phyloP scores from a whole-genome alignment of 1,284 basidiomycete genomes.

The Marasmius oreades region DNA sequence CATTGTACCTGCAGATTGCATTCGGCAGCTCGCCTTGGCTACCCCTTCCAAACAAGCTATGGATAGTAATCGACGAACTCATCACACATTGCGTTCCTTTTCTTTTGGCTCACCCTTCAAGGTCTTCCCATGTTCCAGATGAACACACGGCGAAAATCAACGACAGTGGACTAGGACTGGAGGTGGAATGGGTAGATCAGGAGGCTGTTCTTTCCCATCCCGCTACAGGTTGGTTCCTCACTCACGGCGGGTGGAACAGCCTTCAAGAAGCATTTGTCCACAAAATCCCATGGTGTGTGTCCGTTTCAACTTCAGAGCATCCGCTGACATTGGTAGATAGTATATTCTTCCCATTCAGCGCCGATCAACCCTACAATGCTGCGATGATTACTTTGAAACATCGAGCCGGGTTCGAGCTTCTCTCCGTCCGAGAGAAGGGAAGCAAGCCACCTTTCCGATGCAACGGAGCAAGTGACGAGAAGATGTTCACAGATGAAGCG shows the following conservation, averaged over 20 bases:
- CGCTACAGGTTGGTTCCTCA: not conserved
- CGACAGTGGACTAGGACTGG: not conserved
- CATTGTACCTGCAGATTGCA: not conserved
- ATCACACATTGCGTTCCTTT: not conserved
- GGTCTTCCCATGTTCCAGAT: not conserved
- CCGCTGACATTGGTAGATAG: not conserved
- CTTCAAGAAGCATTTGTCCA: slow-evolving; percentile 1
- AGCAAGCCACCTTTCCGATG: not conserved
- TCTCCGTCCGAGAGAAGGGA: not conserved
- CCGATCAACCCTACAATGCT: slow-evolving; percentile 1
- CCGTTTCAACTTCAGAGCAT: too few species aligned
- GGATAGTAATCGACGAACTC: not conserved
- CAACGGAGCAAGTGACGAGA: slow-evolving; percentile 4
- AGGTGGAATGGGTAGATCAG: not conserved
- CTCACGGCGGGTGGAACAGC: not conserved
- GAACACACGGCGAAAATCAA: not conserved
- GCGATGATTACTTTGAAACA: not conserved
- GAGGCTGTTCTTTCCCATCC: not conserved
- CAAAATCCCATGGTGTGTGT: not conserved
- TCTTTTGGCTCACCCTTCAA: not conserved
- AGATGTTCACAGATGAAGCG: slow-evolving; percentile 9
- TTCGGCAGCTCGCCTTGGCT: not conserved
- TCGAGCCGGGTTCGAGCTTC: slow-evolving; percentile 1
- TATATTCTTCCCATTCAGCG: not conserved
- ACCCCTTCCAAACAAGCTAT: not conserved